These are phyloP conservation scores for Diaporthe longicolla DNA, from an alignment of 2,329 filamentous ascomycete genomes.

Conservation along the genomic window DNA sequence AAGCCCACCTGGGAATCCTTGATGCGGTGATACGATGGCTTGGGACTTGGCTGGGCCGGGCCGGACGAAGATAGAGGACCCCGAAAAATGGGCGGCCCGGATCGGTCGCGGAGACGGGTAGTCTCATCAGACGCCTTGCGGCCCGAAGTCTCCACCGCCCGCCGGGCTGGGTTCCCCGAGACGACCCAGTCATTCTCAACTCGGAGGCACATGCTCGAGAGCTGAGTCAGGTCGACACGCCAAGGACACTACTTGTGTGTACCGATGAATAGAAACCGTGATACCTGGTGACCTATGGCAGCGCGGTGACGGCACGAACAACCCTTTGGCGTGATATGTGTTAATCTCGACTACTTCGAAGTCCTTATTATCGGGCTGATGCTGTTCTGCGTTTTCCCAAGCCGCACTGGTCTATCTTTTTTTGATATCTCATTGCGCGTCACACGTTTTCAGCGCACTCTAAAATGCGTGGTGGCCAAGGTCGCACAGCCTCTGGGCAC, in stretches of 20 bases:
- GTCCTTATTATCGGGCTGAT: too few relatives aligned
- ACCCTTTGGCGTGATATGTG: neutral
- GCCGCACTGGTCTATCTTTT: neutral
- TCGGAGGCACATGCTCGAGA: too few relatives aligned
- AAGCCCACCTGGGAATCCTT: neutral
- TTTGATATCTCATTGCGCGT: neutral
- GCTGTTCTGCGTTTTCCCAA: neutral
- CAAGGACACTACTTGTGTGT: neutral
- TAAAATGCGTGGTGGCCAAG: constrained; percentile 7
- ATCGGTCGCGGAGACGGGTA: neutral
- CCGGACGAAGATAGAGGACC: neutral
- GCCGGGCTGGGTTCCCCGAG: neutral
- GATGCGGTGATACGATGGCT: constrained; percentile 3
- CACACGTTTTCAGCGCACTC: neutral
- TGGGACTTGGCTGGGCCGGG: neutral
- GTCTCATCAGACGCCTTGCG: neutral
- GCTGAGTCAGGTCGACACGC: neutral
- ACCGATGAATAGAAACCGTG: neutral
- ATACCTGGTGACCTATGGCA: neutral
- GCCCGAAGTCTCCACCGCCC: neutral
- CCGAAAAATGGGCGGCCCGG: neutral
- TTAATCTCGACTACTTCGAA: neutral
- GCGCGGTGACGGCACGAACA: neutral
- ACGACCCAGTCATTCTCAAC: neutral
- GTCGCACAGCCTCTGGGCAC: constrained; percentile 19